These are phyloP conservation scores for Colletotrichum incanum DNA, from an alignment of 2,329 filamentous ascomycete species.

Conservation along the genomic window DNA sequence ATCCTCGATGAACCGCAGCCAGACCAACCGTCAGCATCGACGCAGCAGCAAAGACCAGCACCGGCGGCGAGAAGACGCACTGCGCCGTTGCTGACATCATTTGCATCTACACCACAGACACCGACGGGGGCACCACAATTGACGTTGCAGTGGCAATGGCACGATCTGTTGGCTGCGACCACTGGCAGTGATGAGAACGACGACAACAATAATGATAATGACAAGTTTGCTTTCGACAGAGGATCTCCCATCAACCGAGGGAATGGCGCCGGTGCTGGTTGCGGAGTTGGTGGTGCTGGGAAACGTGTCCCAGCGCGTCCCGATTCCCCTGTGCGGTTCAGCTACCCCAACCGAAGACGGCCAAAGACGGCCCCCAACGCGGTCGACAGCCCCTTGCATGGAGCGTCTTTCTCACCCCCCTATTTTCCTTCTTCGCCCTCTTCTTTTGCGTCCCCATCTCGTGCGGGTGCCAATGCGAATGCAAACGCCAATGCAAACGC, in stretches of 20 bases:
- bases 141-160: slow-evolving; percentile 30
- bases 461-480: neutral
- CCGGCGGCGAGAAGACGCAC: slow-evolving; percentile 30
- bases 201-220: neutral
- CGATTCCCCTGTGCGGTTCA: slow-evolving; percentile 39
- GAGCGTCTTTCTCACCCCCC: slow-evolving; percentile 14
- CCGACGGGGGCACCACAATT: slow-evolving; percentile 25
- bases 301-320: slow-evolving; percentile 14
- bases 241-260: slow-evolving; percentile 19
- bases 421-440: slow-evolving; percentile 22
- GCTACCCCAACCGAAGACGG: slow-evolving; percentile 39
- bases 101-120: slow-evolving; percentile 23
- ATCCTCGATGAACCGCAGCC: neutral
- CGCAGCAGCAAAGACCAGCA: slow-evolving; percentile 13
- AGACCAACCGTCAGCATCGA: neutral
- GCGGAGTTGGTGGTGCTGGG: slow-evolving; percentile 5
- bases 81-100: slow-evolving; percentile 27
- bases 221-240: slow-evolving; percentile 2
- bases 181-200: neutral
- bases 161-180: slow-evolving; percentile 15
- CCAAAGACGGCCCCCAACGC: slow-evolving; percentile 38
- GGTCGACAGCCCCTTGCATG: slow-evolving; percentile 39
- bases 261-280: neutral
- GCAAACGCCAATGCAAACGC: neutral
- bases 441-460: slow-evolving; percentile 2